Percentiles rank a stretch among this genome's conserved stretches.
Evolutionary conservation across 164 flowering plant species (phyloP).

Genomic region (Umbilicus rupestris): DNA sequence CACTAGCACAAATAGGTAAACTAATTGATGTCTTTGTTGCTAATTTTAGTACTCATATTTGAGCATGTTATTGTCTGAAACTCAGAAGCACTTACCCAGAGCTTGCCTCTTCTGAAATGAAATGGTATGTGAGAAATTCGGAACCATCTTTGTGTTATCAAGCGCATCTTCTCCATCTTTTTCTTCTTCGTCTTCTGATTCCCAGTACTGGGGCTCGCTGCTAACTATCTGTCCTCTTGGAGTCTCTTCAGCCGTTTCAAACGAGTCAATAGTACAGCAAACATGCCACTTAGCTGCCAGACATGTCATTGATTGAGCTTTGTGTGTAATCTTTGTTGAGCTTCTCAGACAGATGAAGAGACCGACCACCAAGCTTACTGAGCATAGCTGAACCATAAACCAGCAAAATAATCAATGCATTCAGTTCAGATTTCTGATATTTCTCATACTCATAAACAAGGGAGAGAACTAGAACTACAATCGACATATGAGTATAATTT

Average conservation of each 20-base stretch:
- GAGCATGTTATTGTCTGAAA: too few relatives aligned
- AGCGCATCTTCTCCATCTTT: slow-evolving; percentile 58
- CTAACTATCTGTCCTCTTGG: slow-evolving; percentile 45
- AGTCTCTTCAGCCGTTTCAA: slow-evolving; percentile 50
- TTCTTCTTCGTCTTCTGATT: slow-evolving; percentile 30
- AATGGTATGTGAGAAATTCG: slow-evolving; percentile 39
- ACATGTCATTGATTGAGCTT: slow-evolving; percentile 10
- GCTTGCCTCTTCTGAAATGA: slow-evolving; percentile 76
- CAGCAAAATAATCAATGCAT: not conserved
- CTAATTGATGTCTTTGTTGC: not conserved
- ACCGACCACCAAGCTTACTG: slow-evolving; percentile 7
- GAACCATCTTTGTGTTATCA: slow-evolving; percentile 41
- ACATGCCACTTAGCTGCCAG: slow-evolving; percentile 11
- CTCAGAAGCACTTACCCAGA: slow-evolving; percentile 32
- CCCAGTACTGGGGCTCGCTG: slow-evolving; percentile 26
- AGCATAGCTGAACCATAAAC: slow-evolving; percentile 6
- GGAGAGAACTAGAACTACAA: not conserved
- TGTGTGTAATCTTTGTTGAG: slow-evolving; percentile 10
- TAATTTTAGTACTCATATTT: not conserved
- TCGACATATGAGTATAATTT: too few relatives aligned
- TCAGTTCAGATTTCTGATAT: not conserved
- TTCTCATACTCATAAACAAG: not conserved
- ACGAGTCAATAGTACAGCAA: slow-evolving; percentile 32
- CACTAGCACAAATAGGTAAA: not conserved
- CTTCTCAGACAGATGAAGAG: slow-evolving; percentile 9